Evolutionary conservation across 2,329 filamentous ascomycete species (phyloP), one percentile per base, ranked within the genome.

Genomic region (Ceratocystis alfenasii): DNA sequence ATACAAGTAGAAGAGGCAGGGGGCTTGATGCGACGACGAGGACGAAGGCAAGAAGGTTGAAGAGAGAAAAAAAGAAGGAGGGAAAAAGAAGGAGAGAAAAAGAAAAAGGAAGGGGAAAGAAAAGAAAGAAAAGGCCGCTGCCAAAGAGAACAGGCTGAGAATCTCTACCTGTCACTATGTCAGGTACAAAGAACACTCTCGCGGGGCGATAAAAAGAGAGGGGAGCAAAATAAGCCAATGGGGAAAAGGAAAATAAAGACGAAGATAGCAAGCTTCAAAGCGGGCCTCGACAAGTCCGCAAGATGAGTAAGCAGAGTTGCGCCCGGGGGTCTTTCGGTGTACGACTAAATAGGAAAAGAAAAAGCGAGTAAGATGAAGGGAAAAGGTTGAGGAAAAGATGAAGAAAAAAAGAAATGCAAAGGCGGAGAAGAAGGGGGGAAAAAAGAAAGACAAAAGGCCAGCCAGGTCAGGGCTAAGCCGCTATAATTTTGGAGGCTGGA

Each of bases 21-120:
- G 67, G 66, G 67, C 15, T 68, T 69, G 62, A 67, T 67, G 60
- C 70, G 69, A 69, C 41, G 44, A 62, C 15, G n/a, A 30, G 30
- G 10, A 20, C 15, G 33, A 33, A 25, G 44, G 33, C 20, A 44
- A n/a, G 22, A 7, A 46, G n/a, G 41, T 22, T 4, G 28, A 28
- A 50, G 50, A 50, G 22, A 63, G 4, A 50, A 63, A 33, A 33
- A 12, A 46, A 17, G 36, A 45, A 30, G 25, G 36, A 63, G n/a
- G 15, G 15, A 28, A 62, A 62, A 48, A n/a, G 25, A 30, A 62
- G 15, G n/a, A 8, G 30, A 50, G 30, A 62, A 30, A 25, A 25
- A 25, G 48, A 5, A 63, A 63, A 30, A 57, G 28, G 7, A n/a
- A 33, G 12, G 28, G n/a, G 4, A n/a, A 5, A 36, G 7, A 20